phyloP scores from a whole-genome alignment of 2,329 filamentous ascomycete species.

The Mollisia scopiformis region DNA sequence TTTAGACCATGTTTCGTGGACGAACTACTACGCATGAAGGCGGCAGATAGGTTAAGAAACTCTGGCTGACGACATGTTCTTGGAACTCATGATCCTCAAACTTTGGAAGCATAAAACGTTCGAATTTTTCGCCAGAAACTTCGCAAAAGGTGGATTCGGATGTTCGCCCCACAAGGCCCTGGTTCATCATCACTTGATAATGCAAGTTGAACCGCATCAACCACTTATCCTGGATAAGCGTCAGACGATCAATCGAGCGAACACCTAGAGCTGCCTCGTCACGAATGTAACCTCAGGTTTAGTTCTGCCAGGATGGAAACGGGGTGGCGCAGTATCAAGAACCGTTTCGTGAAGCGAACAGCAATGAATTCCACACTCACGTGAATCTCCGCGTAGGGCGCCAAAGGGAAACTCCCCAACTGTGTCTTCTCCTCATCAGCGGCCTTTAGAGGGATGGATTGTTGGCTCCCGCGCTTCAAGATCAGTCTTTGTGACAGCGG shows the following conservation, averaged over 20 bases:
- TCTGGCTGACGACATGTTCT: neutral
- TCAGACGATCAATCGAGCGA: neutral
- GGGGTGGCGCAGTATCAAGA: constrained; percentile 7
- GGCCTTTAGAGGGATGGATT: constrained; percentile 67
- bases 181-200: constrained; percentile 9
- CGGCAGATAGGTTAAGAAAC: neutral
- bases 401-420: constrained; percentile 67
- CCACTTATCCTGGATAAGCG: neutral
- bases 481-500: constrained; percentile 76
- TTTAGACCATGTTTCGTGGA: neutral
- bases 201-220: constrained; percentile 11
- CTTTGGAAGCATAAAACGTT: neutral
- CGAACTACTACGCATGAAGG: neutral
- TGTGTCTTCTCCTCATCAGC: constrained; percentile 72
- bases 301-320: constrained; percentile 1
- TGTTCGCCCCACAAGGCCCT: constrained; percentile 6
- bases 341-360: constrained; percentile 18
- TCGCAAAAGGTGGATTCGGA: neutral
- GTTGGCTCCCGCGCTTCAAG: constrained; percentile 65
- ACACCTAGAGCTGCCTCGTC: neutral
- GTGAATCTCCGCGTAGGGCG: constrained; percentile 77
- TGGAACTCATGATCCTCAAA: neutral
- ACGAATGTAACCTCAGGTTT: constrained; percentile 9
- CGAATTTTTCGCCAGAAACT: neutral
- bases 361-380: constrained; percentile 56